Base-by-base conservation (phyloP, 202 grass and related monocot species). In the Musa balbisiana region DNA sequence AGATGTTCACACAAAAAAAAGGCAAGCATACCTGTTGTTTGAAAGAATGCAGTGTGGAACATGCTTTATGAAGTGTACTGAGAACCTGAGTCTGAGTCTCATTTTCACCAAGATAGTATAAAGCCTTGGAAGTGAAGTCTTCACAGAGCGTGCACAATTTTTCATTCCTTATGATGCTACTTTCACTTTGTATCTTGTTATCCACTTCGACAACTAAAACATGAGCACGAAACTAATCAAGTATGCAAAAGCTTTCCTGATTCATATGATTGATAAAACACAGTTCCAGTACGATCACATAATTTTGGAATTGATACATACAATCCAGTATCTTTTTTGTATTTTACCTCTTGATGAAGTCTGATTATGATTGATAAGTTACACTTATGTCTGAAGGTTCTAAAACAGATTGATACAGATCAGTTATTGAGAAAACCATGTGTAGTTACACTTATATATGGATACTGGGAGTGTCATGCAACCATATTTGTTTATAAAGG, bases 141-240 rank as follows among this genome's bases (percentile, higher is more conserved):
- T 97, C 90, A 59, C 90, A 93, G 66, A 97, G 59, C 13, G 76
- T 79, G 88, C 93, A 97, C 3, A 93, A 5, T 49, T 84, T 80
- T 87, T 78, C 76, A 64, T 89, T 87, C 59, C n/a, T 58, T 59
- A 49, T 56, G 52, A 12, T 65, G 56, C 67, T 65, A 63, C 79
- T 85, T 87, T 23, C 82, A 83, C 43, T 65, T n/a, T 68, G 71
- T 23, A 82, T 70, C 22, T 10, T 84, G 55, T 80, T 65, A 63
- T 84, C n/a, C 83, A 72, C 93, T 96, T 78, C 74, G 74, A 75
- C 33, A 26, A 73, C 75, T 43, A 78, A 56, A 74, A 74, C 9
- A 64, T 2, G 21, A 75, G 10, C 70, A 83, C 27, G 20, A 77
- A 69, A 10, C n/a, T 19, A 76, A 53, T 50, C 75, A 10, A 43